These are phyloP conservation scores for Pseudogymnoascus sp. DNA, from an alignment of 2,329 filamentous ascomycete genomes.

Conservation along the genomic window DNA sequence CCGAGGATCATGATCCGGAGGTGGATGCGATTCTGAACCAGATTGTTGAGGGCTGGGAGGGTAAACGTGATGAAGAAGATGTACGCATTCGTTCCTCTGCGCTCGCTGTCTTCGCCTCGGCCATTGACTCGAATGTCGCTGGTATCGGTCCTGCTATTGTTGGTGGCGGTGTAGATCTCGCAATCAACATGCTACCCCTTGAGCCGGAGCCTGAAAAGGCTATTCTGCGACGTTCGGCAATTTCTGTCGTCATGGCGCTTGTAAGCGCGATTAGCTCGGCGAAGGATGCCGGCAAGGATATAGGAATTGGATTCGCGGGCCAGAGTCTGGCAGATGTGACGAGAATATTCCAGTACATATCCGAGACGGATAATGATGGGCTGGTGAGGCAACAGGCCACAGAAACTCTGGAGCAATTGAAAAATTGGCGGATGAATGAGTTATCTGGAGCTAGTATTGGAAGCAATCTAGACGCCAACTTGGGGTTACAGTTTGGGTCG, in stretches of 20 bases:
- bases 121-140: constrained; percentile 51
- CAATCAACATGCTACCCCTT: constrained; percentile 51
- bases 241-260: constrained; percentile 53
- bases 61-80: constrained; percentile 57
- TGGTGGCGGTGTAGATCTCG: constrained; percentile 52
- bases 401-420: constrained; percentile 58
- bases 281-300: constrained; percentile 35
- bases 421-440: constrained; percentile 49
- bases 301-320: constrained; percentile 46
- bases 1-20: constrained; percentile 16
- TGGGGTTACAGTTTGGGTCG: constrained; percentile 25
- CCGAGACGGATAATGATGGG: constrained; percentile 56
- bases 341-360: constrained; percentile 54
- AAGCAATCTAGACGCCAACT: constrained; percentile 12
- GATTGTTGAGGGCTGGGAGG: constrained; percentile 60
- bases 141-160: constrained; percentile 46
- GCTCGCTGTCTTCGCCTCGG: constrained; percentile 52
- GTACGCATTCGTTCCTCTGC: constrained; percentile 61
- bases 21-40: constrained; percentile 42
- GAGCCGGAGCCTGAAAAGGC: constrained; percentile 52
- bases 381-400: constrained; percentile 58
- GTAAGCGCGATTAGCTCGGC: constrained; percentile 50
- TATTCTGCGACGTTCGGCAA: constrained; percentile 58
- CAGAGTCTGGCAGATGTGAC: constrained; percentile 52
- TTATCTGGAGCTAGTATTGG: constrained; percentile 34